phyloP scores from a whole-genome alignment of 805 yeast genomes.

The Metschnikowia amazonensis region DNA sequence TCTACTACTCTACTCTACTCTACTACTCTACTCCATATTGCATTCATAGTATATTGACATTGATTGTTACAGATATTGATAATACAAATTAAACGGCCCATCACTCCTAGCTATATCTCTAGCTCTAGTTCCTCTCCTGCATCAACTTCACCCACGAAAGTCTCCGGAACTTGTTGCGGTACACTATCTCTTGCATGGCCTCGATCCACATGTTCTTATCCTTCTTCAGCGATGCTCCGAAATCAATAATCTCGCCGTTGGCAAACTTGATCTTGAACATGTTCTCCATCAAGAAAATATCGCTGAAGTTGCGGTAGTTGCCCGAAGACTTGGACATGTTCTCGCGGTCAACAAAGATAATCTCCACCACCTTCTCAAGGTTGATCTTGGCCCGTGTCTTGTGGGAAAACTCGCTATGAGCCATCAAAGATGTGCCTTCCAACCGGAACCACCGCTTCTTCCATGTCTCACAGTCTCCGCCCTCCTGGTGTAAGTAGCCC shows the following conservation, averaged over 20 bases:
- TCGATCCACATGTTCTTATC: conserved; percentile 66
- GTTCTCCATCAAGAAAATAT: conserved; percentile 62
- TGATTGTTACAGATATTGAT: too few relatives aligned
- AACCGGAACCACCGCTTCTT: conserved; percentile 71
- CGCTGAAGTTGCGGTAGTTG: conserved; percentile 62
- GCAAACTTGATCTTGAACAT: conserved; percentile 72
- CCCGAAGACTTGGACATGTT: conserved; percentile 23
- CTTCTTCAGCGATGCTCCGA: conserved; percentile 71
- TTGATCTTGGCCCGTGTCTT: conserved; percentile 76
- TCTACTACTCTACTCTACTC: too few relatives aligned
- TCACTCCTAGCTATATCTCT: too few relatives aligned
- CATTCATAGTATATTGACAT: too few relatives aligned
- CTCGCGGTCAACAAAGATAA: conserved; percentile 43
- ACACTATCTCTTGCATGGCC: conserved; percentile 52
- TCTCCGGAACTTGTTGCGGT: conserved; percentile 53
- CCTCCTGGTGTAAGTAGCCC: conserved; percentile 82
- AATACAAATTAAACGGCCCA: too few relatives aligned
- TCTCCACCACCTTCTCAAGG: conserved; percentile 59
- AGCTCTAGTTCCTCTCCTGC: conserved; percentile 22
- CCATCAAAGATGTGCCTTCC: conserved; percentile 67
- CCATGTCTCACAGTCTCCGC: conserved; percentile 81
- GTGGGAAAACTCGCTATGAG: conserved; percentile 66
- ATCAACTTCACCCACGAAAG: conserved; percentile 57
- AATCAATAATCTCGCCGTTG: conserved; percentile 78
- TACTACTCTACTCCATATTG: too few relatives aligned